Conservation (phyloP, 352 stramenopile species). For the Elongisporangium anandrum region DNA sequence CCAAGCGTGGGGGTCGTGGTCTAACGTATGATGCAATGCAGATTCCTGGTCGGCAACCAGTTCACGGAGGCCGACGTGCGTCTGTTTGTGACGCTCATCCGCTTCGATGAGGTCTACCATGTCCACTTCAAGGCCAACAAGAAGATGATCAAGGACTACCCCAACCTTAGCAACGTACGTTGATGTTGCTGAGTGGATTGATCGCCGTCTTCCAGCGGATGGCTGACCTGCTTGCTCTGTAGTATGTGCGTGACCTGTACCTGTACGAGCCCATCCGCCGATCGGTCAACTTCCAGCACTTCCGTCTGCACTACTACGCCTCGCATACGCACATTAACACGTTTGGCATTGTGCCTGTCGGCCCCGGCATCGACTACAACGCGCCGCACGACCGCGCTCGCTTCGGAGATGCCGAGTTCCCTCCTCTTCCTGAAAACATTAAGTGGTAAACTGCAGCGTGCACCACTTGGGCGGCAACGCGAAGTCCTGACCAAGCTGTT, state of each 20-base stretch:
- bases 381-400: slow-evolving; percentile 24
- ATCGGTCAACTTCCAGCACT: slow-evolving; percentile 43
- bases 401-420: slow-evolving; percentile 25
- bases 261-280: slow-evolving; percentile 44
- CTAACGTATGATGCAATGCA: slow-evolving; percentile 12
- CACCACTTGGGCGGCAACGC: too few relatives aligned
- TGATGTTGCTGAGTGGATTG: neutral
- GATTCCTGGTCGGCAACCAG: slow-evolving; percentile 54
- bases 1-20: neutral
- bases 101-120: slow-evolving; percentile 93
- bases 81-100: slow-evolving; percentile 89
- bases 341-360: slow-evolving; percentile 33
- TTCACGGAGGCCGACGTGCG: slow-evolving; percentile 48
- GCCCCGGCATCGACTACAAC: slow-evolving; percentile 20
- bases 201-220: too few relatives aligned
- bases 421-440: slow-evolving; percentile 15
- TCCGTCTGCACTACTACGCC: slow-evolving; percentile 46
- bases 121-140: slow-evolving; percentile 83
- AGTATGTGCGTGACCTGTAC: slow-evolving; percentile 50
- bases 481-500: too few relatives aligned
- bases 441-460: slow-evolving; percentile 9
- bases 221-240: slow-evolving; percentile 6
- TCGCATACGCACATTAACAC: slow-evolving; percentile 49
- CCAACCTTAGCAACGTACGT: slow-evolving; percentile 72
- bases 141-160: slow-evolving; percentile 72